Evolutionary conservation across 768 basidiomycete species (phyloP).

Genomic region (Termitomyces sp.): DNA sequence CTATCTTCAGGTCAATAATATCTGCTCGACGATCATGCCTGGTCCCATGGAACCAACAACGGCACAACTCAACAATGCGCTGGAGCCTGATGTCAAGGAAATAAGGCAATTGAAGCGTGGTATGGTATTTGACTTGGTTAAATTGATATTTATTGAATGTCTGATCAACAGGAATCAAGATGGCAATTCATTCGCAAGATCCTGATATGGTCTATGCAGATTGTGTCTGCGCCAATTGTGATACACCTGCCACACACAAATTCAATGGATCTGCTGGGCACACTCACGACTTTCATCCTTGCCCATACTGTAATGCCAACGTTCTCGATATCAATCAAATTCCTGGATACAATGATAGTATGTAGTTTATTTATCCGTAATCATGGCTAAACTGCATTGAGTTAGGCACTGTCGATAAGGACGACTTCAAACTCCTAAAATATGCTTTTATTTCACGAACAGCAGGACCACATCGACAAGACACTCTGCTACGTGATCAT

Average conservation of each 20-base stretch:
- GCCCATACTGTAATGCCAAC: slow-evolving; percentile 18
- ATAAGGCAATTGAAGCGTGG: slow-evolving; percentile 17
- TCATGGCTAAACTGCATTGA: no score
- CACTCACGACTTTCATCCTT: slow-evolving; percentile 20
- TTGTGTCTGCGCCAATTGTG: slow-evolving; percentile 20
- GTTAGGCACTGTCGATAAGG: neutral
- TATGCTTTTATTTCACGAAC: slow-evolving; percentile 7
- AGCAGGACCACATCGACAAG: no score
- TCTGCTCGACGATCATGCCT: slow-evolving; percentile 17
- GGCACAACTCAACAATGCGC: slow-evolving; percentile 20
- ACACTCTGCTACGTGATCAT: neutral
- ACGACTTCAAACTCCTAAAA: slow-evolving; percentile 13
- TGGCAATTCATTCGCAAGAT: slow-evolving; percentile 18
- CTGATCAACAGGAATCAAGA: slow-evolving; percentile 16
- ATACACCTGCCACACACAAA: slow-evolving; percentile 19
- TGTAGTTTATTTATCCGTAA: neutral
- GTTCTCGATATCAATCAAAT: slow-evolving; percentile 16
- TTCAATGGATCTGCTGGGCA: slow-evolving; percentile 20
- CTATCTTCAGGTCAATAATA: slow-evolving; percentile 18
- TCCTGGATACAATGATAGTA: slow-evolving; percentile 2
- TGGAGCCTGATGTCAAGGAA: slow-evolving; percentile 17
- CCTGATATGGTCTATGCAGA: slow-evolving; percentile 17
- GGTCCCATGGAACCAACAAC: slow-evolving; percentile 19
- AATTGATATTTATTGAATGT: no score
- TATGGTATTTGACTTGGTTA: neutral